These are phyloP conservation scores for Colletotrichum siamense DNA, from an alignment of 2,329 filamentous ascomycete genomes.

Conservation along the genomic window DNA sequence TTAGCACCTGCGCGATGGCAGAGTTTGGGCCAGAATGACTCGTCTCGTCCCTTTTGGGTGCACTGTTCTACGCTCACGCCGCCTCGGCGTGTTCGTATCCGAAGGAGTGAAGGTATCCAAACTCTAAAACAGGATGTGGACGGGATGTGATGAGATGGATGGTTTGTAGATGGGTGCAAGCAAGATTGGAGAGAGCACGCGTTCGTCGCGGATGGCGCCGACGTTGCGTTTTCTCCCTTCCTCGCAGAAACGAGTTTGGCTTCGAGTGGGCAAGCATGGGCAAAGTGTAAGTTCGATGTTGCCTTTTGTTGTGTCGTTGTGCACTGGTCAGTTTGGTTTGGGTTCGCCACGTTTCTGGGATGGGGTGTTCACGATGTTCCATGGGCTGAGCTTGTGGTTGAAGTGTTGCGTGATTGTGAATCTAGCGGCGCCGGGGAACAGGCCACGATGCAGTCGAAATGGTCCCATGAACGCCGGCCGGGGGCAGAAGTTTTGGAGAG, in stretches of 20 bases:
- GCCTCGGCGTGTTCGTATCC: conserved; percentile 19
- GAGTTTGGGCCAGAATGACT: conserved; percentile 15
- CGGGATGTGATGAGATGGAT: neutral
- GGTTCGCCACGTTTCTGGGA: neutral
- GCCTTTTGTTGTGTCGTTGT: neutral
- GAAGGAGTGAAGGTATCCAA: conserved; percentile 16
- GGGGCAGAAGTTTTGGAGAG: neutral
- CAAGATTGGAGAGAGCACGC: neutral
- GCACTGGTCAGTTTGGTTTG: neutral
- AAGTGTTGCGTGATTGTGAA: neutral
- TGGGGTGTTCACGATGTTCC: neutral
- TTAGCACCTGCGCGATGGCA: neutral
- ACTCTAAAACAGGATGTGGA: neutral
- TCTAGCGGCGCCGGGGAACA: neutral
- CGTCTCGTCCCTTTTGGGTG: neutral
- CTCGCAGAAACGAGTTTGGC: neutral
- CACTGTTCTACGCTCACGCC: conserved; percentile 14
- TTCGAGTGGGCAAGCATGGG: neutral
- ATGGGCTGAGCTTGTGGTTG: neutral
- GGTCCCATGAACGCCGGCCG: neutral
- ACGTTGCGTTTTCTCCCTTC: neutral
- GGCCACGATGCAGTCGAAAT: neutral
- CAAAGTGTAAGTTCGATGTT: neutral
- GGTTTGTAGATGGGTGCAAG: neutral
- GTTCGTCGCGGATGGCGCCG: conserved; percentile 19